These are phyloP conservation scores for Phytophthora crassamura DNA, from an alignment of 352 stramenopile species.

Conservation along the genomic window DNA sequence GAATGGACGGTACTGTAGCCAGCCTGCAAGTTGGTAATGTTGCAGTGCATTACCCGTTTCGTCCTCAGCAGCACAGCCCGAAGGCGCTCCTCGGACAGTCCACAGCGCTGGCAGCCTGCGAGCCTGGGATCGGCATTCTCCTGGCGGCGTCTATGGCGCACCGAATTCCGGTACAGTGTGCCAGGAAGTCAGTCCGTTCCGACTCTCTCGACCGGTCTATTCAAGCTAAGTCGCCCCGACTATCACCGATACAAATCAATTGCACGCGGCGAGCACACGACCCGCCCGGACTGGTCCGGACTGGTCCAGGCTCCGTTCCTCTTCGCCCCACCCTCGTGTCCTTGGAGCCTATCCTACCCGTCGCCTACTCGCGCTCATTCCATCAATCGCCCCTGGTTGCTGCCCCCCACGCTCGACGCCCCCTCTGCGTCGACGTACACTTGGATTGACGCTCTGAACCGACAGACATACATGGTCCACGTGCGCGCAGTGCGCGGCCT, in stretches of 20 bases:
- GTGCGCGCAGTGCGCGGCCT: constrained; percentile 28
- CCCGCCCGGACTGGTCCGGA: background rate
- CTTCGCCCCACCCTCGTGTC: constrained; percentile 1
- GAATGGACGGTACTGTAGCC: constrained; percentile 1
- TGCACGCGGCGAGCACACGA: constrained; percentile 18
- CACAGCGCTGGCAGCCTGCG: background rate
- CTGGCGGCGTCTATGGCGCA: constrained; percentile 6
- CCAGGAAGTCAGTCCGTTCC: constrained; percentile 21
- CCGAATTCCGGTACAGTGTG: constrained; percentile 18
- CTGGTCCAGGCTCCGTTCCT: constrained; percentile 5
- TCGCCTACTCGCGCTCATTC: constrained; percentile 34
- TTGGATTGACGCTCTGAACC: constrained; percentile 21
- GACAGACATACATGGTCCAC: constrained; percentile 31
- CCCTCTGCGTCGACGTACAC: constrained; percentile 27
- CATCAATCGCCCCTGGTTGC: constrained; percentile 38
- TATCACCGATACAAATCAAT: constrained; percentile 11
- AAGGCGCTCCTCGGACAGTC: constrained; percentile 20
- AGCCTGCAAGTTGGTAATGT: no score
- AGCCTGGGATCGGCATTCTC: constrained; percentile 27
- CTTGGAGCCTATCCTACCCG: constrained; percentile 19
- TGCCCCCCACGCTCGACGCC: constrained; percentile 30
- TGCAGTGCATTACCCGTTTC: constrained; percentile 1
- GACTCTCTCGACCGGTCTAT: background rate
- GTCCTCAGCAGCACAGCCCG: constrained; percentile 8
- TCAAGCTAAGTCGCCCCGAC: background rate